Conservation (phyloP, 805 yeast genomes). For the Saturnispora mendoncae region DNA sequence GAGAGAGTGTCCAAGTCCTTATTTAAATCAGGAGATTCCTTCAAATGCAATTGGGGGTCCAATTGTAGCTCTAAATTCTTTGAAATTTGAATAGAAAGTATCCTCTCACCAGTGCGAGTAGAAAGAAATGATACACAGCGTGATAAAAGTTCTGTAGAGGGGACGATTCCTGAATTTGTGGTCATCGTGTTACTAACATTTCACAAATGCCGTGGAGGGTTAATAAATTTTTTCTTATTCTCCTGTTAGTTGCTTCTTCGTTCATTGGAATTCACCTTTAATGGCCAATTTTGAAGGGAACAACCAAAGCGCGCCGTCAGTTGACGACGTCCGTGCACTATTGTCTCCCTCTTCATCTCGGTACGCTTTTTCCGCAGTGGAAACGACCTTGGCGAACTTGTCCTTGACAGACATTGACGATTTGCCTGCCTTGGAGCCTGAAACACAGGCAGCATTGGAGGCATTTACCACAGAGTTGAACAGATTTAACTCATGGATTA, state of each 20-base stretch:
- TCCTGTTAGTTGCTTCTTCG: too few relatives aligned
- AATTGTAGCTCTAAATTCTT: not conserved
- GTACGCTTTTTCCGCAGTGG: conserved; percentile 23
- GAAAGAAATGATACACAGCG: conserved; percentile 2
- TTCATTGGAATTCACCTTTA: too few relatives aligned
- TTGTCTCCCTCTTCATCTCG: conserved; percentile 35
- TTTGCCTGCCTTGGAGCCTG: conserved; percentile 28
- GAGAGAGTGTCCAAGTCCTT: conserved; percentile 7
- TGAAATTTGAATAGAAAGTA: not conserved
- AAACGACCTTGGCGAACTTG: conserved; percentile 11
- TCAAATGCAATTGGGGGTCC: not conserved
- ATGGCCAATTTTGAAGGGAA: not conserved
- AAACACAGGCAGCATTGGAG: conserved; percentile 22
- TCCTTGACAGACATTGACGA: conserved; percentile 18
- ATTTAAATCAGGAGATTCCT: not conserved
- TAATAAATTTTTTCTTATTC: too few relatives aligned
- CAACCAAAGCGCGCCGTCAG: not conserved
- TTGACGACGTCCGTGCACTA: conserved; percentile 26
- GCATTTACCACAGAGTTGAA: conserved; percentile 37
- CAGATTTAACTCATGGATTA: conserved; percentile 39
- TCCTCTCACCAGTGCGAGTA: not conserved
- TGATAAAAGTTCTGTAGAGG: conserved; percentile 4
- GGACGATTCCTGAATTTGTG: conserved; percentile 14
- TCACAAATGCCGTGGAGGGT: too few relatives aligned
- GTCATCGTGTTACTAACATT: too few relatives aligned